Conservation (phyloP, 2,329 filamentous ascomycete species). For the Sclerotinia subarctica region DNA sequence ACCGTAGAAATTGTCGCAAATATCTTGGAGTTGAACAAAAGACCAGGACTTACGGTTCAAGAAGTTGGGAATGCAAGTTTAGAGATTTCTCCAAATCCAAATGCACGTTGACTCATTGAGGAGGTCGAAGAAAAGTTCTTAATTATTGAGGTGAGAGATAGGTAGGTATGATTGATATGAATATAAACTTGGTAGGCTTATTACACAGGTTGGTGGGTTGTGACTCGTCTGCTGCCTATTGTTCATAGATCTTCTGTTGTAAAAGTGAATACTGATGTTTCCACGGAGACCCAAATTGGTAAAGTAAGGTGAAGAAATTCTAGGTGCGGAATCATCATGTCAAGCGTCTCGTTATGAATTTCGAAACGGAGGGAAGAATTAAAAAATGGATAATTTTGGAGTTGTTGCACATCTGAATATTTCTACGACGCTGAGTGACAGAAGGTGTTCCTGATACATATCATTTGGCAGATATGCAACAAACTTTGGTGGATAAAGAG, state of each 20-base stretch:
- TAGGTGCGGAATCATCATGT: no score
- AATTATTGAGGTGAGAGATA: background rate
- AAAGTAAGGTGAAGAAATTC: no score
- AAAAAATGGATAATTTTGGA: no score
- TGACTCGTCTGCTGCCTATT: background rate
- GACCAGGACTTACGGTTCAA: background rate
- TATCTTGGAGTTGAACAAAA: no score
- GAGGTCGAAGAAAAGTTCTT: background rate
- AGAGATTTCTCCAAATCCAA: background rate
- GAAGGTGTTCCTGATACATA: background rate
- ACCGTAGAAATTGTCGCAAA: background rate
- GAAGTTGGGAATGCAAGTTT: background rate
- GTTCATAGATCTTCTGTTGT: background rate
- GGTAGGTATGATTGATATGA: background rate
- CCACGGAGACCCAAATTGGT: no score
- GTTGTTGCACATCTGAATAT: no score
- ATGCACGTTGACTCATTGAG: background rate
- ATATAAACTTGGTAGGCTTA: background rate
- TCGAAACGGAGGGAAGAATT: no score
- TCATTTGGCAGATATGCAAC: background rate
- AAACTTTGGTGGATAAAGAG: background rate
- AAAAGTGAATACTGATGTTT: background rate
- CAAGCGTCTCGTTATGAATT: no score
- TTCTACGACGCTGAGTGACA: background rate
- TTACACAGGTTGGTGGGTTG: background rate